Evolutionary conservation across 2,329 filamentous ascomycete species (phyloP).

Genomic region (Ceratocystis albifundus): DNA sequence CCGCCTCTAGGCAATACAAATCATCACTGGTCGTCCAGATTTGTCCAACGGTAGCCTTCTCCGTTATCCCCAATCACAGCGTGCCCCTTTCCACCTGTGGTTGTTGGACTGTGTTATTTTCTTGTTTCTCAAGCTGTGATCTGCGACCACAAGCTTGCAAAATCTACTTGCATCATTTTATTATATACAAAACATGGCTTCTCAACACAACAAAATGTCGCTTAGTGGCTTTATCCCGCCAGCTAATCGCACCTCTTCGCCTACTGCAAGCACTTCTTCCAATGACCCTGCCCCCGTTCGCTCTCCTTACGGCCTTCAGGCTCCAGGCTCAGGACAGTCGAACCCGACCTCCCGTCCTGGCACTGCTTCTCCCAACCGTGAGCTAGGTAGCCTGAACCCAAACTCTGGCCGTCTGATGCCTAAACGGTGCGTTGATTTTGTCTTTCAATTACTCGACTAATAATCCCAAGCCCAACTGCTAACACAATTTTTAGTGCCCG

Average conservation of each 20-base stretch:
- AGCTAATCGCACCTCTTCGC: conserved; percentile 63
- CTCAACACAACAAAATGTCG: conserved; percentile 38
- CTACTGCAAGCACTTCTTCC: conserved; percentile 68
- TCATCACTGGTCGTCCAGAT: neutral
- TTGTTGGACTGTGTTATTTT: conserved; percentile 6
- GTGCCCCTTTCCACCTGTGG: neutral
- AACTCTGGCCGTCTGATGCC: conserved; percentile 68
- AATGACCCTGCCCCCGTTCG: conserved; percentile 60
- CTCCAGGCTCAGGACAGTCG: conserved; percentile 49
- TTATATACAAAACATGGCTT: conserved; percentile 14
- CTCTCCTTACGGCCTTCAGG: conserved; percentile 60
- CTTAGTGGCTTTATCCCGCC: conserved; percentile 67
- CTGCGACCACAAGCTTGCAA: conserved; percentile 16
- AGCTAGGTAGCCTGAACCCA: conserved; percentile 41
- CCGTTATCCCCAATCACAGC: neutral
- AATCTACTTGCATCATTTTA: conserved; percentile 10
- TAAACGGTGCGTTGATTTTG: conserved; percentile 59
- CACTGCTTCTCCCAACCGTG: conserved; percentile 92
- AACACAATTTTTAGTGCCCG: conserved; percentile 51
- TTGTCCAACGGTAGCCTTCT: neutral
- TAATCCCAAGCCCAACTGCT: neutral
- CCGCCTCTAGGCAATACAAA: neutral
- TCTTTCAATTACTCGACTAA: no score
- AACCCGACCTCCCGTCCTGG: conserved; percentile 58
- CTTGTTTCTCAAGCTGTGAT: conserved; percentile 12